phyloP scores from a whole-genome alignment of 345 rosid species.

The Moricandia moricandioides region DNA sequence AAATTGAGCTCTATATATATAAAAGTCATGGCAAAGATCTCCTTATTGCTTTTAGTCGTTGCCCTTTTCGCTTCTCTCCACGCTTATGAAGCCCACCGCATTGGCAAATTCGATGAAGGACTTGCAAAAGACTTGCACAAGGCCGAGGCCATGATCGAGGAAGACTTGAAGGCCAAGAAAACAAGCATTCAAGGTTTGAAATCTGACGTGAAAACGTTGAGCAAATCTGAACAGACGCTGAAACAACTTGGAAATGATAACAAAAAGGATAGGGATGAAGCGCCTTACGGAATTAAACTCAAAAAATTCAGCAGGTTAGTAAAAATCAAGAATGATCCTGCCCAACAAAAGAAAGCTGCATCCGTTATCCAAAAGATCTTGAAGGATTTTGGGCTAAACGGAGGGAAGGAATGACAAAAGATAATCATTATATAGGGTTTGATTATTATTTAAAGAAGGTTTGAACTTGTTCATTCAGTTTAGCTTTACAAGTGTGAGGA shows the following conservation, averaged over 20 bases:
- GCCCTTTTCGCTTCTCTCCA: constrained; percentile 20
- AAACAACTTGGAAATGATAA: background rate
- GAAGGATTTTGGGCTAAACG: constrained; percentile 31
- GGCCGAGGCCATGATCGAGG: constrained; percentile 14
- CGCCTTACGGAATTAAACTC: constrained; percentile 17
- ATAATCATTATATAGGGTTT: background rate
- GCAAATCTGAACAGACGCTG: background rate
- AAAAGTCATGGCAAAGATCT: constrained; percentile 31
- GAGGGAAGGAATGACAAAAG: background rate
- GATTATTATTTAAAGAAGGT: constrained; percentile 7
- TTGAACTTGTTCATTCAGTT: constrained; percentile 26
- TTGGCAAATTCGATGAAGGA: background rate
- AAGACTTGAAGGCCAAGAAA: constrained; percentile 22
- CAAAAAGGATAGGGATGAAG: background rate
- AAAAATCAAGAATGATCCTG: background rate
- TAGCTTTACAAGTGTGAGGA: constrained; percentile 24
- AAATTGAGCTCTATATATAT: background rate
- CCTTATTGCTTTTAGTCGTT: constrained; percentile 19
- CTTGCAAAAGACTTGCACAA: constrained; percentile 22
- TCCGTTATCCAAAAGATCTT: constrained; percentile 29
- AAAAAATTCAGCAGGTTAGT: background rate
- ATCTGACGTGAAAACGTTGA: constrained; percentile 1
- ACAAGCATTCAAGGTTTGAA: background rate
- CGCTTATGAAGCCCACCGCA: constrained; percentile 20
- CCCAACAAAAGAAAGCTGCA: background rate